Evolutionary conservation across 257 asterid species (phyloP), one percentile per base, ranked within the genome.

Genomic region (Eustoma russellianum): DNA sequence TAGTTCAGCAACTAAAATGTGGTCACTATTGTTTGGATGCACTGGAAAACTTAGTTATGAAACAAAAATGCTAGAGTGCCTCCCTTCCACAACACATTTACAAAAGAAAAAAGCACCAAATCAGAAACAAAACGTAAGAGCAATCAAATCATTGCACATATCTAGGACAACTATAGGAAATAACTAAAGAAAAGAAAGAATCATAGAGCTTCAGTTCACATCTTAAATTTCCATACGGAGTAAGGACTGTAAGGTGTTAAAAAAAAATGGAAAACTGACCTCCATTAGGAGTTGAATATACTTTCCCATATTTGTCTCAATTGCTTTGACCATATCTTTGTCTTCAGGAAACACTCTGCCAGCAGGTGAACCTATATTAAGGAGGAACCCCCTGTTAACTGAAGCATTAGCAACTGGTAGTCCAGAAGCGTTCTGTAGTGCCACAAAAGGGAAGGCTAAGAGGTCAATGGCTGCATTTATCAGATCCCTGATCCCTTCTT

Each of bases 361-460:
- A 59, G 97, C 97, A 49, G 99, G 97, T 63, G 99, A 88, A 41
- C 93, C 99, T 81, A 88, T 69, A 66, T 92, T 92, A 74, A 92
- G 86, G 68, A 92, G 83, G 63, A 78, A 83, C 38, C 99, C 99
- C 60, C 99, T 81, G 72, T 68, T 88, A 33, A 92, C 99, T 59
- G 99, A 92, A 74, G 97, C 99, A 56, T 86, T 88, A 55, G 97
- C 82, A 50, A 95, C 79, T 16, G 86, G 86, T 66, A 69, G 74
- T 74, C 97, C 94, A 15, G 88, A 82, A 43, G 77, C 85, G 79
- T 75, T 85, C 70, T 88, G 97, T 57, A 80, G 64, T 41, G 93
- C 99, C 38, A 92, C 95, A 59, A 92, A 84, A 59, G 99, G 97
- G 72, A 92, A 92, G 9, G 99, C 95, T 66, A 92, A 66, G 64